phyloP scores from a whole-genome alignment of 768 basidiomycete genomes.

The Lactarius trivialis region DNA sequence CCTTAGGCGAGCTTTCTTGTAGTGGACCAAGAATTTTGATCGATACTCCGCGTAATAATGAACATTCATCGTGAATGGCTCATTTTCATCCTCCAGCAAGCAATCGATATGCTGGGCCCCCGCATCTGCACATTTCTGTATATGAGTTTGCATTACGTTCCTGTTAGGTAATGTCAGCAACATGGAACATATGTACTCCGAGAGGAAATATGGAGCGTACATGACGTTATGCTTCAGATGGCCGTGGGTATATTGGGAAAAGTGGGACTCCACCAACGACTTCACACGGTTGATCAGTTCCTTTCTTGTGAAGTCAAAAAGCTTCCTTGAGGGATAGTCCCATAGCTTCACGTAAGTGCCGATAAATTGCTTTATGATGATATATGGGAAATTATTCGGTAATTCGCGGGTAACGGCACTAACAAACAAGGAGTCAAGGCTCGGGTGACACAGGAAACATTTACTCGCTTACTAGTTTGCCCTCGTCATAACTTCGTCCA shows the following conservation, averaged over 20 bases:
- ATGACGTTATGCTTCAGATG: slow-evolving; percentile 22
- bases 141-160: slow-evolving; percentile 7
- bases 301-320: slow-evolving; percentile 22
- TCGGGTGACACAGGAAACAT: not conserved
- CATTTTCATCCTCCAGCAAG: slow-evolving; percentile 11
- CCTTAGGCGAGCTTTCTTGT: slow-evolving; percentile 32
- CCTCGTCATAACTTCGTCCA: slow-evolving; percentile 42
- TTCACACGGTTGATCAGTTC: slow-evolving; percentile 20
- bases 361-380: slow-evolving; percentile 25
- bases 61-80: slow-evolving; percentile 25
- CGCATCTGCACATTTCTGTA: not conserved
- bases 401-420: slow-evolving; percentile 65
- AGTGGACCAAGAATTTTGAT: slow-evolving; percentile 46
- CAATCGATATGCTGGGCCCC: slow-evolving; percentile 9
- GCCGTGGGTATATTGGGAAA: slow-evolving; percentile 22
- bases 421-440: not conserved
- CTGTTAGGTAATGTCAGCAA: not conserved
- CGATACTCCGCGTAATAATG: slow-evolving; percentile 30
- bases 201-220: slow-evolving; percentile 8
- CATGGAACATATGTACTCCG: not conserved
- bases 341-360: slow-evolving; percentile 19
- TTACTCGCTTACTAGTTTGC: slow-evolving; percentile 37
- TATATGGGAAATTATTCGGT: slow-evolving; percentile 55
- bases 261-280: slow-evolving; percentile 21
- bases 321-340: slow-evolving; percentile 19